Base-by-base conservation (phyloP, 805 yeast species). In the Teunomyces stri region DNA sequence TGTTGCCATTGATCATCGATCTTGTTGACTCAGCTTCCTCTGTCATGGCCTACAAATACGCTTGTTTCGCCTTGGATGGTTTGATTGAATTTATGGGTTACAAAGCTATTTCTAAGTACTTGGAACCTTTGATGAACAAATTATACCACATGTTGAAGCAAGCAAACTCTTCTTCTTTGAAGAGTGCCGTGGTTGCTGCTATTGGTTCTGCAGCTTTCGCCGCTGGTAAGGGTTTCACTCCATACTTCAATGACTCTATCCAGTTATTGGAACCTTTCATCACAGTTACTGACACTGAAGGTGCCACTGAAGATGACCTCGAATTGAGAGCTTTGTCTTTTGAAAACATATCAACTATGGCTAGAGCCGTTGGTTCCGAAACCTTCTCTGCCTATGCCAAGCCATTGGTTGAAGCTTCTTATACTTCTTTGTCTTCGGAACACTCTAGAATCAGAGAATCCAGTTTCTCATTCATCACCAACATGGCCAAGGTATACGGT, bases 151-250 rank as follows among this genome's bases (percentile, higher is more conserved):
- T 94, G 87, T 79, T 92, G 59, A 85, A 82, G 58, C 75, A 79
- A 52, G 88, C 95, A 42, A 78, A 82, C 56, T 78, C 85, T 31
- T 85, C 91, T 18, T 80, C 95, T 12, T 75, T 87, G 62, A 85
- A 83, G 66, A 72, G 87, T 42, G 88, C 89, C 50, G 84, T 87
- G 61, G 97, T 94, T 50, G 87, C 96, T 45, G 97, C 97, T 34
- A 88, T 94, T 65, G 98, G 98, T 47, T 91, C 98, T 34, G 89
- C 96, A 50, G 98, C 99, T 25, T 90, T 85, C 63, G 96, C 98
- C 48, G 82, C 96, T 38, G 97, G 97, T 69, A 84, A 84, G 58
- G 79, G 87, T 34, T 94, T 88, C 70, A 74, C 79, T 50, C 97
- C 98, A 50, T 94, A 79, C 74, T 92, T 92, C 68, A 80, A 82